Evolutionary conservation across 208 protist species (phyloP).

Genomic region (Wallacemonas sp.): DNA sequence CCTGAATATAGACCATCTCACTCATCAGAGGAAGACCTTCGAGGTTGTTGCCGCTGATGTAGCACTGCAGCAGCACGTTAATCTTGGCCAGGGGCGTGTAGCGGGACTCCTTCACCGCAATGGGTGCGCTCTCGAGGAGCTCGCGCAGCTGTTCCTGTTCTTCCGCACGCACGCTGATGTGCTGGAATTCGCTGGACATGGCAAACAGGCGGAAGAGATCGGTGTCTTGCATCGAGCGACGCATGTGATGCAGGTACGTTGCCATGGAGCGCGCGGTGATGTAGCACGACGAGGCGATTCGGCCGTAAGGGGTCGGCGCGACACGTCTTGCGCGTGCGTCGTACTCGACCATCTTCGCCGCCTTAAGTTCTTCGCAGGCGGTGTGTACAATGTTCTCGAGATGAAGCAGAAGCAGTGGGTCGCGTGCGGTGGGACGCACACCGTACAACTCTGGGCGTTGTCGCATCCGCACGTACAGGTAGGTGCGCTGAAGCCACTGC

Average conservation of each 20-base stretch:
- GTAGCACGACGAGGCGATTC: constrained; percentile 99
- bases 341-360: constrained; percentile 93
- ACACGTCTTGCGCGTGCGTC: constrained; percentile 90
- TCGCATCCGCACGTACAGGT: constrained; percentile 99
- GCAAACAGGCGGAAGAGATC: constrained; percentile 98
- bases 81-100: constrained; percentile 97
- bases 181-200: constrained; percentile 97
- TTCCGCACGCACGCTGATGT: constrained; percentile 97
- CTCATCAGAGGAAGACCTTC: constrained; percentile 98
- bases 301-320: constrained; percentile 94
- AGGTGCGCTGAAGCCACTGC: constrained; percentile 97
- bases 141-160: constrained; percentile 97
- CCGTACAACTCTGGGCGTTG: constrained; percentile 95
- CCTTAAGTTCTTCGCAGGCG: constrained; percentile 90
- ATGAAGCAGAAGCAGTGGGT: constrained; percentile 86
- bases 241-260: constrained; percentile 95
- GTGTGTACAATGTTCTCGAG: constrained; percentile 95
- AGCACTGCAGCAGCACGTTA: constrained; percentile 99
- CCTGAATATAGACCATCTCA: constrained; percentile 99
- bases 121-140: constrained; percentile 96
- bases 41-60: constrained; percentile 97
- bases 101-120: constrained; percentile 96
- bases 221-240: constrained; percentile 95
- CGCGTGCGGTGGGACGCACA: constrained; percentile 63
- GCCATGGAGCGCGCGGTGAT: constrained; percentile 95